Evolutionary conservation across 805 yeast genomes (phyloP).

Genomic region (Wickerhamomyces mucosus): DNA sequence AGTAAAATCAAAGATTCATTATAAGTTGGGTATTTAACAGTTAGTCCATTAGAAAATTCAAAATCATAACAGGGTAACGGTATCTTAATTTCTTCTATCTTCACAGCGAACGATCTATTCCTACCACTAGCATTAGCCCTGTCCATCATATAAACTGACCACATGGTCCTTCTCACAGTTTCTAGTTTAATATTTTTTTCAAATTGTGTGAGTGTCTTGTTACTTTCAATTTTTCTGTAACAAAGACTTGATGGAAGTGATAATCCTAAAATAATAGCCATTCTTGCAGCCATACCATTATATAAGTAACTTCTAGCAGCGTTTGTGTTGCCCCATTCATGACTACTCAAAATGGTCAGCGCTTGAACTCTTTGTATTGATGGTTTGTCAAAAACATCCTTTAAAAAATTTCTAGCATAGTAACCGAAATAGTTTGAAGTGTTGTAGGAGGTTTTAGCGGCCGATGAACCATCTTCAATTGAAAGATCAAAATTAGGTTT

Average conservation of each 20-base stretch:
- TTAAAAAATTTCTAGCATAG: conserved; percentile 25
- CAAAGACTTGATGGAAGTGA: conserved; percentile 15
- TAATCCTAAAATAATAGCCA: conserved; percentile 27
- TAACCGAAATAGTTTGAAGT: conserved; percentile 31
- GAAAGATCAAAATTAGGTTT: conserved; percentile 14
- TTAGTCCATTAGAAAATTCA: conserved; percentile 22
- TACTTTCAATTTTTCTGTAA: conserved; percentile 8
- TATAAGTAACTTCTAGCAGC: conserved; percentile 28
- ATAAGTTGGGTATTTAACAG: conserved; percentile 7
- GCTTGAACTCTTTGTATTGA: conserved; percentile 30
- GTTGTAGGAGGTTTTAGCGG: conserved; percentile 17
- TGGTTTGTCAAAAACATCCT: conserved; percentile 29
- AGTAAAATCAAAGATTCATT: not conserved
- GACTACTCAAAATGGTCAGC: conserved; percentile 26
- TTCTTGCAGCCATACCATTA: conserved; percentile 30
- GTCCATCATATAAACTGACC: conserved; percentile 35
- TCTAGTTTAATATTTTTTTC: conserved; percentile 20
- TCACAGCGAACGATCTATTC: conserved; percentile 24
- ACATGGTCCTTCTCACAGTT: conserved; percentile 27
- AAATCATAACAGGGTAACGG: conserved; percentile 25
- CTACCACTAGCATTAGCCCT: conserved; percentile 29
- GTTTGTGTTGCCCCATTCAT: conserved; percentile 33
- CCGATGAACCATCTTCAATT: not conserved
- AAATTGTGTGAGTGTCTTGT: not conserved
- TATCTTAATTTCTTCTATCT: conserved; percentile 24